Conservation (phyloP, 805 yeast genomes). For the Saturnispora besseyi region DNA sequence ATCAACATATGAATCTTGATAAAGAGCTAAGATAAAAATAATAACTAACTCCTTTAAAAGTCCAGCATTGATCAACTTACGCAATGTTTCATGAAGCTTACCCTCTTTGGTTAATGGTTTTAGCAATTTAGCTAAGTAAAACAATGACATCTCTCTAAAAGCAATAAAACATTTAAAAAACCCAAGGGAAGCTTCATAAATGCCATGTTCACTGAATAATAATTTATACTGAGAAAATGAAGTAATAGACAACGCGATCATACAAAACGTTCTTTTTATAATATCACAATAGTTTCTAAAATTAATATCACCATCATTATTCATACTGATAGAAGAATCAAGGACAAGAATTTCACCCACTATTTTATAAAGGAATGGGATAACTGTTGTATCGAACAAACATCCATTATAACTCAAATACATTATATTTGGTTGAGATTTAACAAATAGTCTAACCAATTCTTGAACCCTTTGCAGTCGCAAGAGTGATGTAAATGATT, state of each 20-base stretch:
- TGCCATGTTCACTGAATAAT: slow-evolving; percentile 22
- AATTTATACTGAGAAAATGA: slow-evolving; percentile 19
- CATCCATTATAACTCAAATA: slow-evolving; percentile 19
- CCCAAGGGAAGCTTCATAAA: slow-evolving; percentile 20
- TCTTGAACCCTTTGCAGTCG: slow-evolving; percentile 15
- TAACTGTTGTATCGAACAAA: slow-evolving; percentile 19
- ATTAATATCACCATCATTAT: slow-evolving; percentile 8
- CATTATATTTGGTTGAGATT: slow-evolving; percentile 14
- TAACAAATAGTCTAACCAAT: slow-evolving; percentile 21
- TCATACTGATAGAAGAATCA: slow-evolving; percentile 12
- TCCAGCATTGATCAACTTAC: slow-evolving; percentile 17
- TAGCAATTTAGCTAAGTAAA: slow-evolving; percentile 17
- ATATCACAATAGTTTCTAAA: slow-evolving; percentile 16
- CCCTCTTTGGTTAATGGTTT: slow-evolving; percentile 12
- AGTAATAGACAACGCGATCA: slow-evolving; percentile 21
- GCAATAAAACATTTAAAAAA: slow-evolving; percentile 20
- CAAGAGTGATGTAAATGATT: slow-evolving; percentile 17
- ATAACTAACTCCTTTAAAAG: slow-evolving; percentile 21
- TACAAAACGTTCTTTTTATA: slow-evolving; percentile 21
- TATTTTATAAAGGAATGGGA: slow-evolving; percentile 20
- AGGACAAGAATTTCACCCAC: slow-evolving; percentile 20
- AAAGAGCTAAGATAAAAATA: slow-evolving; percentile 22
- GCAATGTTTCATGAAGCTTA: slow-evolving; percentile 9
- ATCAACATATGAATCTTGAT: slow-evolving; percentile 24
- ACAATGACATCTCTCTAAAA: slow-evolving; percentile 21